Percentiles rank a stretch among this genome's conserved stretches.
These are phyloP conservation scores for Carpinus viminea DNA, from an alignment of 306 rosid species.

Conservation along the genomic window DNA sequence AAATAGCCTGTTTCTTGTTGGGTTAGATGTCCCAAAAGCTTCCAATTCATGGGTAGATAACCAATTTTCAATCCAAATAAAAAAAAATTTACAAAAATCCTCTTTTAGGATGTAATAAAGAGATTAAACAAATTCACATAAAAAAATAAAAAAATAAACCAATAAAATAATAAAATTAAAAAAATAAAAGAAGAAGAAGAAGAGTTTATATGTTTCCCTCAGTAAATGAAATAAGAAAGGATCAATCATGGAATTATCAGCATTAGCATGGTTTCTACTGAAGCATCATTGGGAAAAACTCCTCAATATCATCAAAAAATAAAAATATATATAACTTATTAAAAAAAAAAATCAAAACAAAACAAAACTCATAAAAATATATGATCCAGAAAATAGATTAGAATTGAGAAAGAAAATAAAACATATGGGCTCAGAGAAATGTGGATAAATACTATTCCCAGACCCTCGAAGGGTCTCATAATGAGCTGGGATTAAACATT, in stretches of 20 bases:
- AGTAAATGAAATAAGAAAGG: background rate
- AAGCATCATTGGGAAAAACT: slow-evolving; percentile 27
- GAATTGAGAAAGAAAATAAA: background rate
- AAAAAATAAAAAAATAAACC: background rate
- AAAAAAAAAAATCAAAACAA: background rate
- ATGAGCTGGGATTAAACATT: slow-evolving; percentile 53
- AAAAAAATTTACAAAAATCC: no score
- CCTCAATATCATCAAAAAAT: background rate
- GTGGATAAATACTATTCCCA: slow-evolving; percentile 36
- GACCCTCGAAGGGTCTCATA: slow-evolving; percentile 49
- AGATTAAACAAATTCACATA: background rate
- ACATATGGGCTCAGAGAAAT: slow-evolving; percentile 34
- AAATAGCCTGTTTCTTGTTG: no score
- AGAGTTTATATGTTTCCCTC: background rate
- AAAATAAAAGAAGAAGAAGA: background rate
- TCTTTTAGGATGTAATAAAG: background rate
- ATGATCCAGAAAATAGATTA: background rate
- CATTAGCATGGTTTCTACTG: slow-evolving; percentile 27
- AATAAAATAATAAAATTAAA: no score
- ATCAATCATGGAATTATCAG: slow-evolving; percentile 11
- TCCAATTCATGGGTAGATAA: no score
- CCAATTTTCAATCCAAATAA: no score
- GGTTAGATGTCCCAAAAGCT: no score
- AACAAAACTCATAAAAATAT: background rate
- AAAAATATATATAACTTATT: background rate